Evolutionary conservation across 768 basidiomycete genomes (phyloP).

Genomic region (Thelephora ganbajun): DNA sequence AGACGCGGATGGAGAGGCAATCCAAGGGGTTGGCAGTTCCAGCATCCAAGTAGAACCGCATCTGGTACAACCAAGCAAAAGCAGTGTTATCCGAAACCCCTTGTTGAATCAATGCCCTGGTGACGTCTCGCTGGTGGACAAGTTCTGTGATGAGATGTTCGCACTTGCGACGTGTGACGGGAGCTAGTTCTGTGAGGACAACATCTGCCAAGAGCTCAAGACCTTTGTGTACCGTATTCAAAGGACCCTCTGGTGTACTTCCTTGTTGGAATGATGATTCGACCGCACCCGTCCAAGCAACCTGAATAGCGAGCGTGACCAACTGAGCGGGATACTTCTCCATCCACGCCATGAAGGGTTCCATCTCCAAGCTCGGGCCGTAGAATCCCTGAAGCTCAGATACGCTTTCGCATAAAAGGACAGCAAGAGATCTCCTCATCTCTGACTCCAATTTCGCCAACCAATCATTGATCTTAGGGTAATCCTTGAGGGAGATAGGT

Average conservation of each 20-base stretch:
- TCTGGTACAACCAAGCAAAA: conserved; percentile 94
- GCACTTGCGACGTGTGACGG: conserved; percentile 93
- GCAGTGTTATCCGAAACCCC: conserved; percentile 47
- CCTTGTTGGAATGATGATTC: conserved; percentile 52
- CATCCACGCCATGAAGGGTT: conserved; percentile 79
- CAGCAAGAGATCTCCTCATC: conserved; percentile 85
- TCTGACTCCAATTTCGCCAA: conserved; percentile 80
- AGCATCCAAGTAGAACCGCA: conserved; percentile 90
- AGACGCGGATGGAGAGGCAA: conserved; percentile 66
- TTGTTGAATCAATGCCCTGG: conserved; percentile 61
- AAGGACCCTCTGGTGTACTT: conserved; percentile 43
- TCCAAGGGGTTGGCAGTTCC: conserved; percentile 64
- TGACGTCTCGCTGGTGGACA: conserved; percentile 95
- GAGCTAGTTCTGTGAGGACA: conserved; percentile 77
- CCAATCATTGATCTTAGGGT: conserved; percentile 98
- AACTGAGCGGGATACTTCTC: conserved; percentile 92
- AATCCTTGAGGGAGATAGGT: conserved; percentile 82
- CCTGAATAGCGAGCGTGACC: conserved; percentile 89
- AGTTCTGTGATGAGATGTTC: conserved; percentile 98
- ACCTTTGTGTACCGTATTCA: conserved; percentile 66
- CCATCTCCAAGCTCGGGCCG: conserved; percentile 47
- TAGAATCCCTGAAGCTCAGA: conserved; percentile 73
- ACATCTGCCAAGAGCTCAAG: conserved; percentile 95
- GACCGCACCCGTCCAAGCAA: conserved; percentile 84
- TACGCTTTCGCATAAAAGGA: conserved; percentile 68